These are phyloP conservation scores for Passalora sequoiae DNA, from an alignment of 2,329 filamentous ascomycete genomes.

Conservation along the genomic window DNA sequence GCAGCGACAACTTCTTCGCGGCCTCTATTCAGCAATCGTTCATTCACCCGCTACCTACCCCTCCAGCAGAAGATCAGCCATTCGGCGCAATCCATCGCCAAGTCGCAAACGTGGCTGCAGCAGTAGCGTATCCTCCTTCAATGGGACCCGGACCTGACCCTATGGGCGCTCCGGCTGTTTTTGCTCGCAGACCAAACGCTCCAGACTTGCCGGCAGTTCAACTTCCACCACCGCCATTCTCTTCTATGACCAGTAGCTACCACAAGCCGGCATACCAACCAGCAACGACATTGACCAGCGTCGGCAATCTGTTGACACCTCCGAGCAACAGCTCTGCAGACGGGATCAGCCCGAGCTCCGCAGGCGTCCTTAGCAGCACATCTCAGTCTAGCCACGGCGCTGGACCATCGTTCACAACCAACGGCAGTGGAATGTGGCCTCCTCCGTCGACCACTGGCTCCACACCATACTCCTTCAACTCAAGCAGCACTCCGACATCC, in stretches of 20 bases:
- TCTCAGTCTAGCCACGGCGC: conserved; percentile 52
- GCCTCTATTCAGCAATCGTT: conserved; percentile 20
- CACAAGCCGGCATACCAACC: conserved; percentile 37
- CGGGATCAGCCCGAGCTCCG: conserved; percentile 59
- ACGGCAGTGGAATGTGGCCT: conserved; percentile 56
- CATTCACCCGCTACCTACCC: conserved; percentile 29
- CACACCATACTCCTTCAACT: conserved; percentile 51
- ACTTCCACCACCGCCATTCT: conserved; percentile 58
- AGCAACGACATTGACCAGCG: conserved; percentile 44
- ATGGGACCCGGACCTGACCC: conserved; percentile 59
- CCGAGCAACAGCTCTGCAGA: conserved; percentile 57
- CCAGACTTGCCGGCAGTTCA: conserved; percentile 65
- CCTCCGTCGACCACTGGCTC: conserved; percentile 51
- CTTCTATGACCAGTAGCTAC: conserved; percentile 45
- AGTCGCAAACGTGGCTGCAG: conserved; percentile 58
- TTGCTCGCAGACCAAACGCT: conserved; percentile 66
- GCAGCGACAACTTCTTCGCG: conserved; percentile 23
- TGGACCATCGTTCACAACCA: conserved; percentile 55
- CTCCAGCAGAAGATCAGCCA: conserved; percentile 30
- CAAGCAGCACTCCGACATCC: conserved; percentile 42
- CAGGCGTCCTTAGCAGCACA: conserved; percentile 53
- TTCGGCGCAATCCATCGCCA: conserved; percentile 30
- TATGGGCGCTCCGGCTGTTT: conserved; percentile 59
- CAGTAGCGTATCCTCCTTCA: conserved; percentile 55
- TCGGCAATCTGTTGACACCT: conserved; percentile 59